phyloP scores from a whole-genome alignment of 1,284 basidiomycete genomes.

The Xerocomus alliaceus region DNA sequence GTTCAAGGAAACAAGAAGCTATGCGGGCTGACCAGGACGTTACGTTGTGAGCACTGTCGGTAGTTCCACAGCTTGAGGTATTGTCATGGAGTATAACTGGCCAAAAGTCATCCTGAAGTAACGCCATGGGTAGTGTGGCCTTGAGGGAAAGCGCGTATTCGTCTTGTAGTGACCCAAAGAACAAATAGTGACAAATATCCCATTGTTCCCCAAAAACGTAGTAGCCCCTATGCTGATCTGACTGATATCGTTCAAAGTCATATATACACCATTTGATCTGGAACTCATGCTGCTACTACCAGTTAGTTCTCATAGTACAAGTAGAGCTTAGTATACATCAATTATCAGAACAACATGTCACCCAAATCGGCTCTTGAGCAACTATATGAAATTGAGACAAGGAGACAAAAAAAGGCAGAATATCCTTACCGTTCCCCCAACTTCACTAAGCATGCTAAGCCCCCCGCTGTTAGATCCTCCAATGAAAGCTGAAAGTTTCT shows the following conservation, averaged over 20 bases:
- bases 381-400: slow-evolving; percentile 1
- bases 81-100: not conserved
- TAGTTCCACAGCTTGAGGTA: not conserved
- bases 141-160: no score
- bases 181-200: not conserved
- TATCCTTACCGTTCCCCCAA: slow-evolving; percentile 52
- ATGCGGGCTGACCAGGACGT: not conserved
- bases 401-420: not conserved
- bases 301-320: not conserved
- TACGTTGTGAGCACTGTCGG: not conserved
- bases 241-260: not conserved
- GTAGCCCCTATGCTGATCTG: not conserved
- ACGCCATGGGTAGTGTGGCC: slow-evolving; percentile 3
- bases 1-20: slow-evolving; percentile 8
- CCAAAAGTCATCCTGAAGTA: slow-evolving; percentile 6
- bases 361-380: slow-evolving; percentile 50
- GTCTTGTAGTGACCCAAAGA: not conserved
- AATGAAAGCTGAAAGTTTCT: slow-evolving; percentile 59
- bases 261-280: not conserved
- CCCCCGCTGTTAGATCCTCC: slow-evolving; percentile 75
- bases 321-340: not conserved
- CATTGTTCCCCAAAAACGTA: slow-evolving; percentile 14
- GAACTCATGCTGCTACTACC: not conserved
- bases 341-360: slow-evolving; percentile 18
- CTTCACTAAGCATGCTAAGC: slow-evolving; percentile 58